Base-by-base conservation (phyloP, 768 basidiomycete genomes). In the Calvatia gigantea region DNA sequence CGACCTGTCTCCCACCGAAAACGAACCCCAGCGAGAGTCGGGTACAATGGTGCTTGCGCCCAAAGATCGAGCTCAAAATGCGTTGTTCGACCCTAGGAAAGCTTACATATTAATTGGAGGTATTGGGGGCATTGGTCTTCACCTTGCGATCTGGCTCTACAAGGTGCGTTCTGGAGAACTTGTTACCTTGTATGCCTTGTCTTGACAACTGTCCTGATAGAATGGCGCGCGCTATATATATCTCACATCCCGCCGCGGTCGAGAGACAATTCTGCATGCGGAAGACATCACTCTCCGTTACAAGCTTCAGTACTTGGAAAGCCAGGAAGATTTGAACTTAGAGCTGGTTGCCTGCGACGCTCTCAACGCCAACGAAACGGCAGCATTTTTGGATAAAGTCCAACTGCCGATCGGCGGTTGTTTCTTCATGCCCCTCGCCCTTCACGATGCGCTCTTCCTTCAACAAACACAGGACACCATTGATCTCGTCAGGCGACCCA, bases 81-180 rank as follows among this genome's bases (percentile, higher is more conserved):
- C 52, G 6, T 39, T 69, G 21, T 68, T 74, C 57, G 58, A 64
- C 35, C 46, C 63, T 1, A 37, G 62, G 6, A 73, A 73, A 56
- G 55, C 64, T 14, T 75, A 77, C 51, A 28, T 76, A 4, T 62
- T 75, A 5, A 39, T 76, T 8, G 75, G 74, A n/a, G 75, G 74
- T 8, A 68, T 75, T 28, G 73, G 75, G 2, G 65, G 66, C 7
- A 56, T 77, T 8, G 75, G 75, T 1, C 45, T 69, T 12, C 69
- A 72, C 21, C 56, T 73, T 19, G 74, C 75, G 6, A 45, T 72
- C 17, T 76, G 70, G 68, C 71, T 78, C 71, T 76, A 76, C 57
- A 50, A 70, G 64, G 75, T 75, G 50, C 6, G 67, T 61, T 2
- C 8, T n/a, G n/a, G n/a, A 44, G 15, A 44, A 33, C 14, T 29